Evolutionary conservation across 2,329 filamentous ascomycete species (phyloP).

Genomic region (Hypoxylon sp.): DNA sequence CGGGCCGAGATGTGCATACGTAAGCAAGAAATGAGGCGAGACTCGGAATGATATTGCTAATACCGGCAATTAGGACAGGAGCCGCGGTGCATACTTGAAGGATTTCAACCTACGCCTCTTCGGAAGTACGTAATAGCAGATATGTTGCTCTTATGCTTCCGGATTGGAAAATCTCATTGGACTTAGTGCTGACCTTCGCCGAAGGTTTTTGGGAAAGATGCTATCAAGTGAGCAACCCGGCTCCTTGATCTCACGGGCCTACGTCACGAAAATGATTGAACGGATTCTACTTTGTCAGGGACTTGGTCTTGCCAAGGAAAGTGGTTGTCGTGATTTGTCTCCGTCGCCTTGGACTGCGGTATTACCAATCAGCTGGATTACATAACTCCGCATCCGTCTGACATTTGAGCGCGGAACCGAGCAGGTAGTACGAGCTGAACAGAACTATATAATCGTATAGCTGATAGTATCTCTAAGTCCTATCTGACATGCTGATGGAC

Average conservation of each 20-base stretch:
- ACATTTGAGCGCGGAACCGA: constrained; percentile 2
- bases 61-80: constrained; percentile 1
- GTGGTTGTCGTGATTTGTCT: neutral
- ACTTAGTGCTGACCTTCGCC: constrained; percentile 5
- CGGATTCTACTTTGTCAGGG: neutral
- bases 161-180: neutral
- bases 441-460: neutral
- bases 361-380: neutral
- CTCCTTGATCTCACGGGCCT: neutral
- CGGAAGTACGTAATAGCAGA: neutral
- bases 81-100: neutral
- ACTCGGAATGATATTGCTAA: neutral
- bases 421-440: neutral
- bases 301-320: neutral
- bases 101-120: neutral
- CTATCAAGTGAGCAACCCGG: neutral
- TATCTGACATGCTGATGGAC: neutral
- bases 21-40: neutral
- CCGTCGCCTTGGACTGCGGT: neutral
- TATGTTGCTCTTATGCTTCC: neutral
- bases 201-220: neutral
- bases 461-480: neutral
- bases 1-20: neutral
- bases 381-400: constrained; percentile 17
- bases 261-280: neutral